Percentiles rank a stretch among this genome's conserved stretches.
phyloP scores from a whole-genome alignment of 371 early-diverging fungal genomes.

The Apophysomyces sp. region DNA sequence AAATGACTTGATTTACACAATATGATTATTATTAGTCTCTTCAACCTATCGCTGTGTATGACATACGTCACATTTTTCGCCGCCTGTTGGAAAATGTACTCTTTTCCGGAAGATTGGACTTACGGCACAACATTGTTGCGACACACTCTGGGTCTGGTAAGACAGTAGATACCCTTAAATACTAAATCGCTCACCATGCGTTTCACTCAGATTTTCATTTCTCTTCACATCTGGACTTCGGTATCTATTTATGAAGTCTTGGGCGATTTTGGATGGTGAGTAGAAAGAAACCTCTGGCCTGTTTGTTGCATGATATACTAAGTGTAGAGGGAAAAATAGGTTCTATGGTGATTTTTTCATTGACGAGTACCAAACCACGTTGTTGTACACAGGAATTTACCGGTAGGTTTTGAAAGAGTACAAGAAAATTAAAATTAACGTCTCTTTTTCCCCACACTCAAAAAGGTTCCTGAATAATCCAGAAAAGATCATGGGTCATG shows the following conservation, averaged over 20 bases:
- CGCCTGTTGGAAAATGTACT: slow-evolving; percentile 73
- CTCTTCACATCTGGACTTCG: slow-evolving; percentile 85
- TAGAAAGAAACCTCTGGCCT: no score
- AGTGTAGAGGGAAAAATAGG: no score
- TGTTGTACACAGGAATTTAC: slow-evolving; percentile 84
- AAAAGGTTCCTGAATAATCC: slow-evolving; percentile 88
- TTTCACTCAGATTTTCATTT: slow-evolving; percentile 71
- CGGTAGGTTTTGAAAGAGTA: slow-evolving; percentile 43
- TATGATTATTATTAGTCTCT: slow-evolving; percentile 70
- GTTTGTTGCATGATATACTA: no score
- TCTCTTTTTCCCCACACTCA: no score
- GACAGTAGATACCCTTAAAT: no score
- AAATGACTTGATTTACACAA: neutral
- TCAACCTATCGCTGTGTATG: slow-evolving; percentile 86
- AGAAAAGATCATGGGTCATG: slow-evolving; percentile 86
- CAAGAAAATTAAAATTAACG: neutral
- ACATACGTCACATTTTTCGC: slow-evolving; percentile 81
- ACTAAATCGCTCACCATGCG: no score
- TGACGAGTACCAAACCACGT: slow-evolving; percentile 59
- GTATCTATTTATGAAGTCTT: slow-evolving; percentile 84
- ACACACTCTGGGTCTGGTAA: slow-evolving; percentile 70
- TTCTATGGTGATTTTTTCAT: slow-evolving; percentile 89
- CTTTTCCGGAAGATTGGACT: slow-evolving; percentile 69
- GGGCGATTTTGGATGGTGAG: slow-evolving; percentile 87
- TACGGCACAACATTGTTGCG: slow-evolving; percentile 70